Base-by-base conservation (phyloP, 257 asterid genomes). In the Capsicum baccatum region DNA sequence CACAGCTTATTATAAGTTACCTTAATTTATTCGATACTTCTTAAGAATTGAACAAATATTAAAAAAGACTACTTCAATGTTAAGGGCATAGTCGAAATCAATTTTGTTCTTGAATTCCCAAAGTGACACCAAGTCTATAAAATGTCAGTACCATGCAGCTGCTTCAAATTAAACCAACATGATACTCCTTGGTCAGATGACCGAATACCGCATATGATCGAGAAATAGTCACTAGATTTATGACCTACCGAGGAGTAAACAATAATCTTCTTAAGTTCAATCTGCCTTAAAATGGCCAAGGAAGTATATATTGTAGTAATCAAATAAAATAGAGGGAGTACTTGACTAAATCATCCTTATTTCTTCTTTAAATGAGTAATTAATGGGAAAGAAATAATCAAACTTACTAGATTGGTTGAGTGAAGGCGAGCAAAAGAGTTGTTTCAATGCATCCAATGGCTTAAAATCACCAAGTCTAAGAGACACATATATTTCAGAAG, bases 391-490 rank as follows among this genome's bases (percentile, higher is more conserved):
- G 26, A 17, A 9, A 6, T 6, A 57, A 71, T 55, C 6, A 0
- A 39, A 81, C 89, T 85, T 56, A 85, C 88, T 83, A 9, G 81
- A 87, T 64, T 80, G 85, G 58, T 52, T 79, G 33, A 79, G 80
- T 52, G 85, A 39, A 2, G 90, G 57, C 0, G 82, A 69, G 62
- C 63, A 54, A 71, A 81, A 84, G 63, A 87, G 78, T 76, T 83
- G 83, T 12, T 58, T 83, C 57, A 85, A 56, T 7, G 88, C 88
- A 35, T 87, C 86, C 66, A 87, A 17, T 52, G 90, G 80, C 39
- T 83, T 83, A 33, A 52, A 83, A 16, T 87, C 83, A 42, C 86
- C 86, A 11, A 79, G 35, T 48, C 71, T 79, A 10, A 87, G 74
- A 69, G 85, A 83, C 42, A 79, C 63, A 2, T 68, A 81, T 19